These are phyloP conservation scores for Sclerotinia sclerotiorum DNA, from an alignment of 2,329 filamentous ascomycete species.

Conservation along the genomic window DNA sequence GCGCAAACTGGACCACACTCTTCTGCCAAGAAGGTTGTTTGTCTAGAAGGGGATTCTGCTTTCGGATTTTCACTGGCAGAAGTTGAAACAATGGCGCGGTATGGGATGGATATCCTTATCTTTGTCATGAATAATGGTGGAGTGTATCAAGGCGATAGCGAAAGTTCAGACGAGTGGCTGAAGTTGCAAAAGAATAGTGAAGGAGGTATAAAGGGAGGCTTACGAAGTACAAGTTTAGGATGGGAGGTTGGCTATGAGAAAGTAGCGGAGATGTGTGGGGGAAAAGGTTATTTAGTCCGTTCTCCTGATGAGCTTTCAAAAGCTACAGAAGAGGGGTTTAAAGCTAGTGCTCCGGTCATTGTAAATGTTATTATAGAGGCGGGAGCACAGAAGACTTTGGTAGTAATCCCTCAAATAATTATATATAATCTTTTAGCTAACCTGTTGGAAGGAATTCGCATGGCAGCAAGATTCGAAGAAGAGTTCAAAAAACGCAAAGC, in stretches of 20 bases:
- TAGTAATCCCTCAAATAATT: constrained; percentile 23
- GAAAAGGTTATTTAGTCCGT: constrained; percentile 52
- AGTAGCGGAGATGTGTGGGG: constrained; percentile 55
- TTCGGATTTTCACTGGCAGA: constrained; percentile 57
- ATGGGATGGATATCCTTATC: constrained; percentile 54
- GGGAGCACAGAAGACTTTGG: constrained; percentile 46
- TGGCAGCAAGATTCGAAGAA: constrained; percentile 39
- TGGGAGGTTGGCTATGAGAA: constrained; percentile 57
- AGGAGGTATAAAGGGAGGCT: constrained; percentile 39
- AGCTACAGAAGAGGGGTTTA: constrained; percentile 53
- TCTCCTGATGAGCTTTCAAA: constrained; percentile 51
- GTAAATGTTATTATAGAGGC: constrained; percentile 58
- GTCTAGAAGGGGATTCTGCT: constrained; percentile 56
- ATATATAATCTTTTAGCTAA: constrained; percentile 16
- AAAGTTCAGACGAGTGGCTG: constrained; percentile 46
- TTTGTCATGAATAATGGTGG: constrained; percentile 58
- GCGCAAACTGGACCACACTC: constrained; percentile 36
- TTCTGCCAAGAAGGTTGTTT: constrained; percentile 52
- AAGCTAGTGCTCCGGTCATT: constrained; percentile 49
- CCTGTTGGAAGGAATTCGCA: constrained; percentile 34
- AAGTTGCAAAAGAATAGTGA: constrained; percentile 45
- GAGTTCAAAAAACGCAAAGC: constrained; percentile 30
- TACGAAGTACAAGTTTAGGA: constrained; percentile 51
- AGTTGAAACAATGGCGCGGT: constrained; percentile 56
- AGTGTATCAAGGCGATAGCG: constrained; percentile 49